Conservation (phyloP, 2,329 filamentous ascomycete species). For the Biscogniauxia marginata region DNA sequence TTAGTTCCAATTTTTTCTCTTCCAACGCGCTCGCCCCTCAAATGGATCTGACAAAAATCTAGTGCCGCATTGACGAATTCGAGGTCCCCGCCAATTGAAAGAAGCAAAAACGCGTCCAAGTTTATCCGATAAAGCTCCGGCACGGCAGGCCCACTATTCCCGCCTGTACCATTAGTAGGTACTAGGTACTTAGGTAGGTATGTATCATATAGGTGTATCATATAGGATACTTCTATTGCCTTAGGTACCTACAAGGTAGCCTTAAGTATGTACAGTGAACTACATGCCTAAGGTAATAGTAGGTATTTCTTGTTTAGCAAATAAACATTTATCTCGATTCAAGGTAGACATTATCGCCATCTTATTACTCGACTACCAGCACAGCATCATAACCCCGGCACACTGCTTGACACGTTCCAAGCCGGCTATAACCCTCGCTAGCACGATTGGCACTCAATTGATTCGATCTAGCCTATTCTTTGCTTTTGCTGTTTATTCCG, state of each 20-base stretch:
- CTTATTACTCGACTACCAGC: neutral
- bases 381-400: neutral
- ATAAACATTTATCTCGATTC: too few species aligned
- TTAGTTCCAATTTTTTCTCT: neutral
- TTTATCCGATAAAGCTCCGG: neutral
- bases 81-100: neutral
- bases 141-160: too few species aligned
- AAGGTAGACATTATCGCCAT: too few species aligned
- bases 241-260: too few species aligned
- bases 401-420: neutral
- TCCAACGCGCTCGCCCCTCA: neutral
- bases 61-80: neutral
- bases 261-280: too few species aligned
- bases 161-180: too few species aligned
- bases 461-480: neutral
- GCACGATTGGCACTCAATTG: neutral
- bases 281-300: too few species aligned
- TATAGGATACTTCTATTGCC: too few species aligned
- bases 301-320: too few species aligned
- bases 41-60: neutral
- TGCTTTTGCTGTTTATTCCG: constrained; percentile 10
- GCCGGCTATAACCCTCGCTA: neutral
- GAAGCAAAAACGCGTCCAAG: neutral
- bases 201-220: too few species aligned
- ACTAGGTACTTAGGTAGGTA: too few species aligned